Evolutionary conservation across 306 rosid species (phyloP), one percentile per base, ranked within the genome.

Genomic region (Phaseolus lunatus): DNA sequence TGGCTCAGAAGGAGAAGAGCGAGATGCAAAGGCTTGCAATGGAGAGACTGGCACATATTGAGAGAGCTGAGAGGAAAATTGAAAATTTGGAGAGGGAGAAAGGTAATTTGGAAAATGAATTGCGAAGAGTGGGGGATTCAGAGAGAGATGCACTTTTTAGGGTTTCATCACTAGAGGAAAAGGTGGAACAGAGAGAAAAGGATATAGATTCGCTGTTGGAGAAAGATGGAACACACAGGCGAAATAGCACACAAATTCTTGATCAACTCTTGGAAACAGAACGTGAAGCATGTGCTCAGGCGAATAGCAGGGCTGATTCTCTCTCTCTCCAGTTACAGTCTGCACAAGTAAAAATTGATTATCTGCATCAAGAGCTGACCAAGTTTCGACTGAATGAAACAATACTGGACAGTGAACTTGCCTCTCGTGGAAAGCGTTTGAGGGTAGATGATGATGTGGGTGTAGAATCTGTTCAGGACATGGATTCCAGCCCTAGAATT

Each of bases 11-110:
- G 72, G 97, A 85, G 73, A 90, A 85, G 82, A 84, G 87, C 45
- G 93, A 90, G 85, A 90, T 90, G 93, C 93, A 92, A 87, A 88
- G 84, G 85, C 72, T 90, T 87, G 91, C 94, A 54, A 90, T 92
- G 86, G 96, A 90, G 77, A 82, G 96, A 58, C 67, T 82, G 81
- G 81, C 96, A 1, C 84, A 70, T 64, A 83, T 89, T 70, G 97
- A 92, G 90, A 87, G 92, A 82, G 86, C 90, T 49, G 86, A 85
- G 71, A 87, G 94, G 90, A 87, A 78, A 26, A 86, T 89, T 35
- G 96, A 92, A 82, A 81, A 72, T 82, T 82, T 92, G 67, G 86
- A 86, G 35, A 86, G 94, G 72, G 84, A 84, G 80, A 90, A 84
- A 78, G 74, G 43, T 44, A 86, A 81, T 74, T 52, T 90, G 64